Evolutionary conservation across 176 grass and related monocot genomes (phyloP), one percentile per base, ranked within the genome.

Genomic region (Hyparrhenia diplandra): DNA sequence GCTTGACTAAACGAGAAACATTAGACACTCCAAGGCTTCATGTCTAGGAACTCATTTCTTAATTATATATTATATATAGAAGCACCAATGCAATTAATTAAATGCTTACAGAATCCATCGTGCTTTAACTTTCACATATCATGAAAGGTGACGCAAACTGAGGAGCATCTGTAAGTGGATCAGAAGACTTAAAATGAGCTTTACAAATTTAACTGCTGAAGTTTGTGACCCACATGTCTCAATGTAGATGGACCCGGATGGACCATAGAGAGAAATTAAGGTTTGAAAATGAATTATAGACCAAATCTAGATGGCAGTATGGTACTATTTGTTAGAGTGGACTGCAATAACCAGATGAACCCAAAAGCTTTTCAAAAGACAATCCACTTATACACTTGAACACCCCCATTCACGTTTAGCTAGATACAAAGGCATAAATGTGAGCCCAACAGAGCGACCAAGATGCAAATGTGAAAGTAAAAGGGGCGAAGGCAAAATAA

Each of bases 111-210:
- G 13, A 11, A 37, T n/a, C 55, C 25, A 39, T 49, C n/a, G 28
- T 81, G 13, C 23, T 82, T 45, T 69, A 20, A 52, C 14, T 61
- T 71, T n/a, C 54, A 31, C 42, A 72, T 52, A 42, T 43, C 79
- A 35, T 69, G 20, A 65, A 60, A 49, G 49, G 35, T 80, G n/a
- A 47, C 24, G 51, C 10, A 1, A 62, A 61, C 11, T 75, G 70
- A 61, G 45, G 27, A 2, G 4, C 49, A 0, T 23, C 71, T 29
- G 41, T n/a, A 6, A 16, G 29, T 62, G 52, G 43, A 18, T 6
- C 30, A 28, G 21, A 5, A 61, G 27, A 43, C 8, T 60, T 46
- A 36, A 80, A 62, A n/a, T 76, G 78, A 71, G 63, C 49, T 69
- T 16, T n/a, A n/a, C n/a, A n/a, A n/a, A n/a, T n/a, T n/a, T n/a